Base-by-base conservation (phyloP, 495 filamentous ascomycete genomes). In the Talaromyces nanjingensis region DNA sequence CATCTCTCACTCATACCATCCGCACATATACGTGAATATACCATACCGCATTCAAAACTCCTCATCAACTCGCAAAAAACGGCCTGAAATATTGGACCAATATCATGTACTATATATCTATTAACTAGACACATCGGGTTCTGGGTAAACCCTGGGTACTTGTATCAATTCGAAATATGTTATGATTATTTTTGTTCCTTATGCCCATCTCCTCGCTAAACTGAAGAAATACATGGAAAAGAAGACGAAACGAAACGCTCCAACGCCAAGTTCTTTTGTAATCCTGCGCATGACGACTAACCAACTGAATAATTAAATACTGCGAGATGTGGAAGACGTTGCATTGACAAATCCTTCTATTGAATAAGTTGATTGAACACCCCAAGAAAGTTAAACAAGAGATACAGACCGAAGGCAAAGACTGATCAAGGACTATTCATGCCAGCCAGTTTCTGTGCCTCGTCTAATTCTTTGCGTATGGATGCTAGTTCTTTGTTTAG, bases 401-500 rank as follows among this genome's bases (percentile, higher is more conserved):
- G 8, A 20, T 8, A 4, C 2, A 22, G 39, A 45, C 16, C 39
- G 14, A 49, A 9, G 27, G 18, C 7, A 18, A 49, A 49, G 45
- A 49, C 45, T 20, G 18, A 56, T 56, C 11, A 64, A 12, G 55
- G 53, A 8, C 45, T 49, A 27, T 58, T 64, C 20, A 27, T 24
- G 11, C 53, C 62, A 4, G 34, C 34, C 22, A 70, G 75, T 68
- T 84, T 84, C 69, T 92, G 85, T 82, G 89, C 92, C 62, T 89
- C 89, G 5, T 84, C 83, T 68, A 91, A 94, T 60, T 96, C 90
- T 68, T 86, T 89, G 72, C 86, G 84, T 64, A 96, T 86, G 60
- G 88, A 80, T 66, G 86, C 87, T 29, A 98, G 71, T 71, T 96
- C 89, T 72, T 89, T 89, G 68, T 88, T 90, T 60, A 99, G 80